Evolutionary conservation across 2,329 filamentous ascomycete genomes (phyloP).

Genomic region (Exophiala dermatitidis): DNA sequence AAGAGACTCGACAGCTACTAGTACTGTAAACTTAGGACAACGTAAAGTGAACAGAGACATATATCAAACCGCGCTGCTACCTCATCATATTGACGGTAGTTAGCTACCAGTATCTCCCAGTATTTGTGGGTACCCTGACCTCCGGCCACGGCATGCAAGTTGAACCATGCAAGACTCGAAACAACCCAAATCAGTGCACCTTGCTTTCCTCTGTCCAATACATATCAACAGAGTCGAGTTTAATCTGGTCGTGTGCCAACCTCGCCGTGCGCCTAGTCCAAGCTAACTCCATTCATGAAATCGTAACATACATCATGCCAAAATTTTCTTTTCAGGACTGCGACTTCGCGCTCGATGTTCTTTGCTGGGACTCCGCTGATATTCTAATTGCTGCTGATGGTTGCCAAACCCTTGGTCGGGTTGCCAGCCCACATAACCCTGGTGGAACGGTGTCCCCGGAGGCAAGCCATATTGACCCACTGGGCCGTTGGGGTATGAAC

Average conservation of each 20-base stretch:
- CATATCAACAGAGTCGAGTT: too few relatives aligned
- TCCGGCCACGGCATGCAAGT: background rate
- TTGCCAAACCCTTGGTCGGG: conserved; percentile 8
- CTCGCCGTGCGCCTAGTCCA: too few relatives aligned
- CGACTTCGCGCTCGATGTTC: conserved; percentile 21
- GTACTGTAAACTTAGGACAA: too few relatives aligned
- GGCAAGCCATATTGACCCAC: conserved; percentile 17
- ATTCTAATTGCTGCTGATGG: conserved; percentile 22
- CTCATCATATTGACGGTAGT: too few relatives aligned
- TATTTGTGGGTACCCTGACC: background rate
- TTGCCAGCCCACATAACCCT: conserved; percentile 22
- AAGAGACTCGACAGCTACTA: too few relatives aligned
- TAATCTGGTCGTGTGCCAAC: too few relatives aligned
- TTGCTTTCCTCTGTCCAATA: too few relatives aligned
- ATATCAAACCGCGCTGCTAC: too few relatives aligned
- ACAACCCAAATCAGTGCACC: background rate
- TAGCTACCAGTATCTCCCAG: too few relatives aligned
- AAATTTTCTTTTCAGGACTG: conserved; percentile 26
- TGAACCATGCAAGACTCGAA: background rate
- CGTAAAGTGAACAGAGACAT: too few relatives aligned
- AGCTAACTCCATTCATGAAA: background rate
- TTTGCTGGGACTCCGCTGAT: conserved; percentile 26
- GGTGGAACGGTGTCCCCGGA: conserved; percentile 17
- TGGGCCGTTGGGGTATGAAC: conserved; percentile 13
- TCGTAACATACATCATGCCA: background rate